These are phyloP conservation scores for Orbilia ellipsospora DNA, from an alignment of 2,329 filamentous ascomycete genomes.

Conservation along the genomic window DNA sequence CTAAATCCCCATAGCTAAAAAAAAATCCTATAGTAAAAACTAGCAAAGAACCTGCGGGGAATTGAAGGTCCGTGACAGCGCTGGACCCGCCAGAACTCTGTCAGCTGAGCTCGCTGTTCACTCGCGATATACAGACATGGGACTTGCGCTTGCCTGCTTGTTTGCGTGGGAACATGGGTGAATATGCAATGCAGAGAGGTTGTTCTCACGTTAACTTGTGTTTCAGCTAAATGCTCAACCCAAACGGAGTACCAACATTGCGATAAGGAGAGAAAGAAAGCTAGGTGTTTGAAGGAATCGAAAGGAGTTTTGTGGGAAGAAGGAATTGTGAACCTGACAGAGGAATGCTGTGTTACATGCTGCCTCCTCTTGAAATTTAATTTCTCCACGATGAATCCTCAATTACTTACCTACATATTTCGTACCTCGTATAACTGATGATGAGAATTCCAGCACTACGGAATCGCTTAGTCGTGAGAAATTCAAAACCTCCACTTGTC, in stretches of 20 bases:
- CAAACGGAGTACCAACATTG: no score
- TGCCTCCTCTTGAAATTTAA: slow-evolving; percentile 1
- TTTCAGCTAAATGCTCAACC: background rate
- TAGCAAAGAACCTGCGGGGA: slow-evolving; percentile 22
- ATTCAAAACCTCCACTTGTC: no score
- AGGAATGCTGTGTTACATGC: background rate
- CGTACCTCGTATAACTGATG: no score
- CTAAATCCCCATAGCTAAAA: background rate
- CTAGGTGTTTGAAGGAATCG: background rate
- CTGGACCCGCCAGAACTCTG: background rate
- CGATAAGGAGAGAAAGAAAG: background rate
- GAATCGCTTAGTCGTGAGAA: no score
- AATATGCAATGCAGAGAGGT: slow-evolving; percentile 11
- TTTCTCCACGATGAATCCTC: no score
- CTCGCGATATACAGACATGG: slow-evolving; percentile 1
- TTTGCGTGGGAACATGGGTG: slow-evolving; percentile 1
- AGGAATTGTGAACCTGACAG: no score
- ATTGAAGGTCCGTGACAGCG: slow-evolving; percentile 33
- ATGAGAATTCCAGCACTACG: no score
- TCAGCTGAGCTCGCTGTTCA: slow-evolving; percentile 44
- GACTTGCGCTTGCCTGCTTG: no score
- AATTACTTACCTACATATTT: no score
- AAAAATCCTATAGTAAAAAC: background rate
- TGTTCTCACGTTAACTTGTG: slow-evolving; percentile 1
- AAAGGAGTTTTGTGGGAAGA: no score